phyloP scores from a whole-genome alignment of 176 grass and related monocot species.

The Hordeum vulgare region MorexV3_pseudomolecules_assembly NC_058524.1:460285588-460286087 shows the following conservation, averaged over 20 bases:
- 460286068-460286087: constrained; percentile 79
- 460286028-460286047: constrained; percentile 39
- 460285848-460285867: constrained; percentile 48
- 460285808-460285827: constrained; percentile 65
- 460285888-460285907: constrained; percentile 41
- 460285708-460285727: constrained; percentile 55
- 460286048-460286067: constrained; percentile 42
- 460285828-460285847: constrained; percentile 50
- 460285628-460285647: constrained; percentile 70
- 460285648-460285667: constrained; percentile 38
- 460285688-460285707: constrained; percentile 83
- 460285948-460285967: neutral
- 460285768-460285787: constrained; percentile 85
- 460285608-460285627: constrained; percentile 80
- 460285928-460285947: constrained; percentile 62
- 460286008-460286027: neutral
- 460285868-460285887: constrained; percentile 45
- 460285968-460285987: neutral
- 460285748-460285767: constrained; percentile 54
- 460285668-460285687: constrained; percentile 72
- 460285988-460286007: neutral
- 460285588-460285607: constrained; percentile 84
- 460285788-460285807: constrained; percentile 96
- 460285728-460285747: constrained; percentile 62
- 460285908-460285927: constrained; percentile 68